Evolutionary conservation across 1,284 basidiomycete genomes (phyloP).

Genomic region (Neolentinus lepideus): DNA sequence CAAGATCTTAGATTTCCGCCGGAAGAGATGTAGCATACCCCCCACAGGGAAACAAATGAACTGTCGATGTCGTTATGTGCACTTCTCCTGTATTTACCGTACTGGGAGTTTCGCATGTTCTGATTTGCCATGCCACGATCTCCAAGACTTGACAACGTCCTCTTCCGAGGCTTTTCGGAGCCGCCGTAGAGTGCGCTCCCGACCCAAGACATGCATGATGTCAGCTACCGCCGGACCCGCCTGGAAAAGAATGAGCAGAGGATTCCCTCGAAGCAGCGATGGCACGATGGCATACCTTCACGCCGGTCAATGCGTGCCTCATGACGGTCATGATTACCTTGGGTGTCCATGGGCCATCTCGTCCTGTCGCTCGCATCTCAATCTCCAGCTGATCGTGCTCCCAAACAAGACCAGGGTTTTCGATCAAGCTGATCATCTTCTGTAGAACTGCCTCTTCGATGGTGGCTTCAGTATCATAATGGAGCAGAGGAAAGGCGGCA

Average conservation of each 20-base stretch:
- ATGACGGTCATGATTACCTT: conserved; percentile 65
- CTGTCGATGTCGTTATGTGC: too few relatives aligned
- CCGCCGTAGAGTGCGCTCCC: conserved; percentile 23
- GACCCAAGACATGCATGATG: conserved; percentile 35
- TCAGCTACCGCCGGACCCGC: conserved; percentile 41
- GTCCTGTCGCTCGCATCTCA: conserved; percentile 27
- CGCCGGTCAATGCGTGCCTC: conserved; percentile 72
- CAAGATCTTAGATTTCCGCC: too few relatives aligned
- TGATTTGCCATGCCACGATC: too few relatives aligned
- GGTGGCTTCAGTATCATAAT: conserved; percentile 3
- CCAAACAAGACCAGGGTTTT: conserved; percentile 3
- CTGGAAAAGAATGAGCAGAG: conserved; percentile 17
- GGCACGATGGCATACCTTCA: conserved; percentile 52
- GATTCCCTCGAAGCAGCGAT: background rate
- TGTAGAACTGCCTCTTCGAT: conserved; percentile 4
- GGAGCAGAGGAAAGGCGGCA: conserved; percentile 6
- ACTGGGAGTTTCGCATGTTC: too few relatives aligned
- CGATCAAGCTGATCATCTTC: background rate
- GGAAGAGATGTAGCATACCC: too few relatives aligned
- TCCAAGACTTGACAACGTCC: too few relatives aligned
- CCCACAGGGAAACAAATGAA: too few relatives aligned
- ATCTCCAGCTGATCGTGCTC: conserved; percentile 32
- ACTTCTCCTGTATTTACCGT: too few relatives aligned
- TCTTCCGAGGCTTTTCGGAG: background rate
- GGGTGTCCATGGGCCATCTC: conserved; percentile 26